Conservation (phyloP, 2,329 filamentous ascomycete genomes). For the Fusarium udum region DNA sequence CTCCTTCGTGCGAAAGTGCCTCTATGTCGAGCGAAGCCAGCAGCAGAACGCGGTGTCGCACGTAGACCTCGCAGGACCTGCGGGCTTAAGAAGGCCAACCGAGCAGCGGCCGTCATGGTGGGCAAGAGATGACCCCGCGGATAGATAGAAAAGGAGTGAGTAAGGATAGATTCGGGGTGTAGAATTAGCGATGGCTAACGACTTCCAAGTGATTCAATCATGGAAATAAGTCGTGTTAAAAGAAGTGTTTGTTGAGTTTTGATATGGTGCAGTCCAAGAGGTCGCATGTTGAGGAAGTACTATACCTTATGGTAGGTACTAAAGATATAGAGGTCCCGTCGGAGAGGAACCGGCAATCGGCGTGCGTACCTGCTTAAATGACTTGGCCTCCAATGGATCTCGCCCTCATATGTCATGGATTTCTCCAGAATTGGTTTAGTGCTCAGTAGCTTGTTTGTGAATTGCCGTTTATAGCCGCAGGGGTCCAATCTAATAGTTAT, state of each 20-base stretch:
- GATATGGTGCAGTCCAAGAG: background rate
- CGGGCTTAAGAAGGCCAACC: constrained; percentile 75
- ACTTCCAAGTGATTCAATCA: constrained; percentile 22
- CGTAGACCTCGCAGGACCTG: constrained; percentile 66
- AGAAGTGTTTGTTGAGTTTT: background rate
- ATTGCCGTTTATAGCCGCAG: constrained; percentile 38
- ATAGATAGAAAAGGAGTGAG: background rate
- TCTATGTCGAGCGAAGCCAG: constrained; percentile 50
- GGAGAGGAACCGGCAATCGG: constrained; percentile 38
- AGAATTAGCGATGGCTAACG: constrained; percentile 22
- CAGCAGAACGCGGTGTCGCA: constrained; percentile 51
- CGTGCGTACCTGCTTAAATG: constrained; percentile 35
- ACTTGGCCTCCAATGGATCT: constrained; percentile 19
- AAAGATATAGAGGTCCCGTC: background rate
- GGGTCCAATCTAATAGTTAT: background rate
- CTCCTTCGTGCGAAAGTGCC: constrained; percentile 64
- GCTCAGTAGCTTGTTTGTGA: background rate
- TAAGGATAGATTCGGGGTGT: background rate
- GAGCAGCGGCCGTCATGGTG: constrained; percentile 69
- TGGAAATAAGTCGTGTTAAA: constrained; percentile 8
- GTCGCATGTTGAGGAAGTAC: background rate
- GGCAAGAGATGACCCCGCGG: constrained; percentile 7
- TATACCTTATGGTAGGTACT: background rate
- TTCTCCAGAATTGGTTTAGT: constrained; percentile 8
- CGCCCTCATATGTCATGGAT: constrained; percentile 33